Conservation (phyloP, 1,284 basidiomycete species). For the Phlebopus sp. region DNA sequence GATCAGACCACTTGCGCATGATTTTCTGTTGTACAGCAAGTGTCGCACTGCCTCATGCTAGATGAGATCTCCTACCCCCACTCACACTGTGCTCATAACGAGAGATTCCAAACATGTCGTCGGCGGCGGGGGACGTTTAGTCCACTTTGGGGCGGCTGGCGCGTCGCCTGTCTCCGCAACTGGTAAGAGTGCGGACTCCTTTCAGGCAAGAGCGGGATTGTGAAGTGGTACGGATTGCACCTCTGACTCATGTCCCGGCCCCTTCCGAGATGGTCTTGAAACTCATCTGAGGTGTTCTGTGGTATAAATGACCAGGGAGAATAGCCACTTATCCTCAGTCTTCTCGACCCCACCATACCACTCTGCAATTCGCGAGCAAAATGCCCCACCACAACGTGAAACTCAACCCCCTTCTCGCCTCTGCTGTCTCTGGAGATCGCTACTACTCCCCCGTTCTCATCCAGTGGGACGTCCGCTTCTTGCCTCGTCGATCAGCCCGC, state of each 20-base stretch:
- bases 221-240: conserved; percentile 8
- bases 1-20: background rate
- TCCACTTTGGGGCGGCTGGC: conserved; percentile 5
- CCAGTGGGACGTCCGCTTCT: conserved; percentile 47
- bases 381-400: conserved; percentile 19
- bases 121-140: conserved; percentile 8
- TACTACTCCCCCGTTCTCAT: conserved; percentile 23
- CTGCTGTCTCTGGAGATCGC: conserved; percentile 13
- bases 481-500: conserved; percentile 35
- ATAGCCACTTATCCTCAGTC: background rate
- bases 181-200: background rate
- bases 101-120: background rate
- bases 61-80: background rate
- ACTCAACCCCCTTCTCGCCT: conserved; percentile 20
- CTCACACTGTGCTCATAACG: conserved; percentile 1
- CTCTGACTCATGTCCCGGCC: conserved; percentile 1
- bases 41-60: conserved; percentile 1
- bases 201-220: conserved; percentile 17
- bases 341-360: background rate
- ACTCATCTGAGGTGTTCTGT: background rate
- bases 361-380: conserved; percentile 5
- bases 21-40: conserved; percentile 21
- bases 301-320: conserved; percentile 27
- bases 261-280: background rate
- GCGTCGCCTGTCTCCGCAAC: conserved; percentile 1